Evolutionary conservation across 164 flowering plant genomes (phyloP).

Genomic region (Aristolochia fimbriata): DNA sequence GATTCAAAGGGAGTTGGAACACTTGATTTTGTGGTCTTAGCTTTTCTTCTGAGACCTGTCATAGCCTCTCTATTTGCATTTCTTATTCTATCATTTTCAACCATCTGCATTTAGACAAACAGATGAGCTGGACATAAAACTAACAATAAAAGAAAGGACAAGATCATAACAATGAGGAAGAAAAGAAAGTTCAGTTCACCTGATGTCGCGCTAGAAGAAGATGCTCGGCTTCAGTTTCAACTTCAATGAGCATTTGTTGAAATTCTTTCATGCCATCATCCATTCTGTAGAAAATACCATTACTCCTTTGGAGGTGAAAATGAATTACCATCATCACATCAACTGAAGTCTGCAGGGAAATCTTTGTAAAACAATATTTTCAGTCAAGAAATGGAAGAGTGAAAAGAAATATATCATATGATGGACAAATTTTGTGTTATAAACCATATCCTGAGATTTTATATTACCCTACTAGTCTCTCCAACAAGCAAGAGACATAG

Average conservation of each 20-base stretch:
- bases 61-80: conserved; percentile 87
- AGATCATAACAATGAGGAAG: not conserved
- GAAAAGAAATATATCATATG: too few species aligned
- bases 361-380: not conserved
- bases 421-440: too few species aligned
- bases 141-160: not conserved
- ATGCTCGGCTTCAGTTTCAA: conserved; percentile 73
- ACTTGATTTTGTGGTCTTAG: conserved; percentile 73
- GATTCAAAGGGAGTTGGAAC: conserved; percentile 71
- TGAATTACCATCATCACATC: too few species aligned
- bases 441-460: too few species aligned
- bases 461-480: conserved; percentile 7
- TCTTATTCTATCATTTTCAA: conserved; percentile 72
- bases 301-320: too few species aligned
- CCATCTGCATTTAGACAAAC: conserved; percentile 31
- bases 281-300: conserved; percentile 20
- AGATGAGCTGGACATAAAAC: not conserved
- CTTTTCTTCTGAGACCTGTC: conserved; percentile 71
- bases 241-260: conserved; percentile 39
- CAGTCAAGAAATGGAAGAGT: not conserved
- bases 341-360: too few species aligned
- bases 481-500: too few species aligned
- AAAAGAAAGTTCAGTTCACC: conserved; percentile 38
- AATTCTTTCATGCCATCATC: conserved; percentile 43
- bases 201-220: conserved; percentile 73